Base-by-base conservation (phyloP, 768 basidiomycete species). In the Vararia minispora region DNA sequence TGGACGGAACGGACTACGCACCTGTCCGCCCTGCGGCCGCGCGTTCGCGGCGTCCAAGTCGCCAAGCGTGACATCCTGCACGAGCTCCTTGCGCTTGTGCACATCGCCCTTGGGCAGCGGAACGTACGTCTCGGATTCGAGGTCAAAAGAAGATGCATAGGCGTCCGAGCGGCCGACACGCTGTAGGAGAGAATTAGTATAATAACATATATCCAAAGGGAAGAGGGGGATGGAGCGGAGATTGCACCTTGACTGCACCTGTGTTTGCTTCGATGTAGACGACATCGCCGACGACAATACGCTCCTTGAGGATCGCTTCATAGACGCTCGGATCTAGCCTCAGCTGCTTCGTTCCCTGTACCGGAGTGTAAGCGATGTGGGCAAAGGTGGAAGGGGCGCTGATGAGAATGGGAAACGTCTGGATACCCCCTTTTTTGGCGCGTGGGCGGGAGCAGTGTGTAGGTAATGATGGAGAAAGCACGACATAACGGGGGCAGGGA, bases 111-210 rank as follows among this genome's bases (percentile, higher is more conserved):
- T 95, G 0, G 95, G 95, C 26, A 98, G 65, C 5, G 95, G 94
- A 2, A 98, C 95, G 52, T 99, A 98, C 21, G 92, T 97, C 59
- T 98, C 95, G 9, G 92, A 90, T 63, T 98, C 94, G 34, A 98
- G 76, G 57, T 98, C 95, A 59, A 88, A 99, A 25, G 92, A 90
- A 4, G 90, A 89, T 2, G 95, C 91, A 52, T 98, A 98, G 4
- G 95, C 90, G 58, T 98, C 94, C 30, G 91, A 95, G 20, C 94
- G 75, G 7, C 94, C 95, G 6, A 98, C 94, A 17, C 95, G 79
- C 85, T 95, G 53, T 14, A 37, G 10, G 25, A 27, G 4, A 7
- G 37, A n/a, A 43, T 13, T 39, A 22, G 14, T 5, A 35, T 27
- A 16, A 17, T 26, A 33, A 3, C 34, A 30, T 20, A 20, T 8